Percentiles rank a stretch among this genome's conserved stretches.
These are phyloP conservation scores for Paraphaeosphaeria sporulosa DNA, from an alignment of 2,329 filamentous ascomycete genomes.

Conservation along the genomic window DNA sequence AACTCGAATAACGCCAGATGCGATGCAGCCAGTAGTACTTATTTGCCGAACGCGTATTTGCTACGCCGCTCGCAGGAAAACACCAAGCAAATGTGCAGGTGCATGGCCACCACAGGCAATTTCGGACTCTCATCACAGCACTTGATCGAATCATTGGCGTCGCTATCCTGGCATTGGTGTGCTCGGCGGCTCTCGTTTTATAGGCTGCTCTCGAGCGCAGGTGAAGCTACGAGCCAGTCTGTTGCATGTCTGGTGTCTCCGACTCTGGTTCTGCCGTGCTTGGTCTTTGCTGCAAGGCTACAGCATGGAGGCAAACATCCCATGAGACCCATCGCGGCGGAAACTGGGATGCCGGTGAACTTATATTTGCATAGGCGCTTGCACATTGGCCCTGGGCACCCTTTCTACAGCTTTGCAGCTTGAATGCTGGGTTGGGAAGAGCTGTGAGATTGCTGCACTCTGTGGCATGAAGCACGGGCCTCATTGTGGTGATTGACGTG, in stretches of 20 bases:
- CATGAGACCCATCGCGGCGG: not conserved
- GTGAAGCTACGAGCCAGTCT: not conserved
- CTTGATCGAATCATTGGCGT: too few relatives aligned
- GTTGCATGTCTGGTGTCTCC: not conserved
- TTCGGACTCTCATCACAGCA: too few relatives aligned
- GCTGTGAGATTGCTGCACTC: not conserved
- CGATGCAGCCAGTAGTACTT: not conserved
- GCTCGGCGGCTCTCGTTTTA: not conserved
- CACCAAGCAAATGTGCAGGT: too few relatives aligned
- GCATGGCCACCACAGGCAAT: too few relatives aligned
- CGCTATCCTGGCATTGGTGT: too few relatives aligned
- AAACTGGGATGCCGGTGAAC: not conserved
- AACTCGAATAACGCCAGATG: not conserved
- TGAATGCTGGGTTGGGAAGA: not conserved
- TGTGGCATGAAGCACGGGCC: not conserved
- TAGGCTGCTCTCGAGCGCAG: not conserved
- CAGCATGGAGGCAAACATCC: not conserved
- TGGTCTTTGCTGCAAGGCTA: not conserved
- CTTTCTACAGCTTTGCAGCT: not conserved
- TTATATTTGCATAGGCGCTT: not conserved
- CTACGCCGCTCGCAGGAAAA: not conserved
- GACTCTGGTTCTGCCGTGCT: not conserved
- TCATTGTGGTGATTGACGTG: not conserved
- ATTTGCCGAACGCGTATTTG: constrained; percentile 20
- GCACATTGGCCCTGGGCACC: not conserved